Evolutionary conservation across 345 rosid species (phyloP).

Genomic region (Citrus mangshanensis): DNA sequence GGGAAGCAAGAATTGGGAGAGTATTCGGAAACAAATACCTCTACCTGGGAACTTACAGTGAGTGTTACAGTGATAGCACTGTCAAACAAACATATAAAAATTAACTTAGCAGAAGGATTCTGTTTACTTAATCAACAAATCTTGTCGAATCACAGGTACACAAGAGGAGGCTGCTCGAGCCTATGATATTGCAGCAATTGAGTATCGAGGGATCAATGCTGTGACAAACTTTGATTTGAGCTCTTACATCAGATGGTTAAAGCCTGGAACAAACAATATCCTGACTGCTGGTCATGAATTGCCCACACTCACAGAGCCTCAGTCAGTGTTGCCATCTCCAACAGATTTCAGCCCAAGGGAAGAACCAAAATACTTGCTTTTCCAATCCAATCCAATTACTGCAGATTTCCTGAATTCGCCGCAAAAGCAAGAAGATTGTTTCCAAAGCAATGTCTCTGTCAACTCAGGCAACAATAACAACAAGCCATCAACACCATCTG

Average conservation of each 20-base stretch:
- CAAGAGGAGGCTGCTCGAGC: slow-evolving; percentile 61
- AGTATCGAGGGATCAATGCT: slow-evolving; percentile 49
- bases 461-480: slow-evolving; percentile 11
- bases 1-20: slow-evolving; percentile 79
- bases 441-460: slow-evolving; percentile 12
- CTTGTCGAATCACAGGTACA: slow-evolving; percentile 28
- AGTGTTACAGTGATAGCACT: slow-evolving; percentile 8
- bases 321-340: slow-evolving; percentile 11
- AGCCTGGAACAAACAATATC: slow-evolving; percentile 32
- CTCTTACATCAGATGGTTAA: slow-evolving; percentile 48
- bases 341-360: slow-evolving; percentile 25
- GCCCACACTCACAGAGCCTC: slow-evolving; percentile 17
- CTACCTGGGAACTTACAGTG: slow-evolving; percentile 73
- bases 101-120: not conserved
- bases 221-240: slow-evolving; percentile 55
- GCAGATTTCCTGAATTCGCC: slow-evolving; percentile 24
- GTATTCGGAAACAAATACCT: slow-evolving; percentile 71
- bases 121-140: not conserved
- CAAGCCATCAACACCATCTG: slow-evolving; percentile 46
- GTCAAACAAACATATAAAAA: not conserved
- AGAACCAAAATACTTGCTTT: slow-evolving; percentile 28
- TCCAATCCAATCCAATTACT: slow-evolving; percentile 18
- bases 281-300: slow-evolving; percentile 20
- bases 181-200: slow-evolving; percentile 52
- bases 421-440: slow-evolving; percentile 18